Percentiles rank a stretch among this genome's conserved stretches.
phyloP scores from a whole-genome alignment of 495 filamentous ascomycete species.

The Hapsidospora chrysogenum region DNA sequence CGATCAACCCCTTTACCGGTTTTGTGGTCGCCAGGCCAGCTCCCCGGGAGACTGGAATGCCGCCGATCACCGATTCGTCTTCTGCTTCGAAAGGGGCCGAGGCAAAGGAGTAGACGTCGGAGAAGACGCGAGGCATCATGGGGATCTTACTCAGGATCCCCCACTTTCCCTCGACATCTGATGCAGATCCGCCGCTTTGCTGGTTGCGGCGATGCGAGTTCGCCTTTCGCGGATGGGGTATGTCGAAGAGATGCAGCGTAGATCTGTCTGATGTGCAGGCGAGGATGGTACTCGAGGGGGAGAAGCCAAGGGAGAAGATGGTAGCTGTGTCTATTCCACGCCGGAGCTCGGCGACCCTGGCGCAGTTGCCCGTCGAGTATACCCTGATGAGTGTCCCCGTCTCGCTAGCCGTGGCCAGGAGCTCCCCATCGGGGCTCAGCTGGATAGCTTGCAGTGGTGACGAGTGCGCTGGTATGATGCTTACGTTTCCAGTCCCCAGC shows the following conservation, averaged over 20 bases:
- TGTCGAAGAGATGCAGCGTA: constrained; percentile 84
- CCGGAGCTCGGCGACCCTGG: constrained; percentile 65
- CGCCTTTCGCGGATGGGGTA: constrained; percentile 32
- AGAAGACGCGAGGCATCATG: constrained; percentile 62
- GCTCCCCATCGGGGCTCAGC: constrained; percentile 61
- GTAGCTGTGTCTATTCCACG: constrained; percentile 77
- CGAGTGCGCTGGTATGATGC: constrained; percentile 85
- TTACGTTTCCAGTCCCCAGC: constrained; percentile 65
- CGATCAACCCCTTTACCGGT: constrained; percentile 58
- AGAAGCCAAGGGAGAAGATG: constrained; percentile 78
- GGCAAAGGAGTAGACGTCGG: constrained; percentile 68
- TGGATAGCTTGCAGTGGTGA: constrained; percentile 63
- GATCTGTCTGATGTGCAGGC: constrained; percentile 96
- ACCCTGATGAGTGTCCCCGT: constrained; percentile 84
- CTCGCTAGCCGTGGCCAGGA: constrained; percentile 85
- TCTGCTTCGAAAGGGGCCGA: constrained; percentile 63
- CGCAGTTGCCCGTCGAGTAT: constrained; percentile 60
- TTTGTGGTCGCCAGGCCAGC: constrained; percentile 29
- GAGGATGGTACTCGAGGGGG: constrained; percentile 56
- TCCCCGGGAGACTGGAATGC: constrained; percentile 15
- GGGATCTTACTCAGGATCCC: constrained; percentile 64
- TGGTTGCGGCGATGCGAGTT: constrained; percentile 37
- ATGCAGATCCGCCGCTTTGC: constrained; percentile 13
- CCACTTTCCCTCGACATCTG: constrained; percentile 51
- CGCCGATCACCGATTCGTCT: constrained; percentile 38